Percentiles rank a stretch among this genome's conserved stretches.
Evolutionary conservation across 371 early-diverging fungal genomes (phyloP).

Genomic region (Spiromyces aspiralis): DNA sequence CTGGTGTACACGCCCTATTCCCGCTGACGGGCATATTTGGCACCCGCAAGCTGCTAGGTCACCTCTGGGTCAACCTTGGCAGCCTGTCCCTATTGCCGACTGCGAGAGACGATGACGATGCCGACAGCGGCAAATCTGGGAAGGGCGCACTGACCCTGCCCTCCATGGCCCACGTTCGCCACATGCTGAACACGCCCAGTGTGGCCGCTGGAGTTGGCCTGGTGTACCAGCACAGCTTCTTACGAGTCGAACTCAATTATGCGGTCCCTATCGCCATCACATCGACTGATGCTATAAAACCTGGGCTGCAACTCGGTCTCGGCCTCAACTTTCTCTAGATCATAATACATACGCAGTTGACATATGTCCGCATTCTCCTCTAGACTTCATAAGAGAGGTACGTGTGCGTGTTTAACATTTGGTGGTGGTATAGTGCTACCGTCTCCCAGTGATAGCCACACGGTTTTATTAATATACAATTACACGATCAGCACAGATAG

Average conservation of each 20-base stretch:
- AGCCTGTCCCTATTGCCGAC: constrained; percentile 33
- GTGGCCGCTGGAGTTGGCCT: constrained; percentile 60
- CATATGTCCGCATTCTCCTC: too few species aligned
- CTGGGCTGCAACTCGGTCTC: constrained; percentile 73
- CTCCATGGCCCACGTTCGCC: constrained; percentile 3
- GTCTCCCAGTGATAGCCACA: too few species aligned
- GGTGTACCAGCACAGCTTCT: constrained; percentile 67
- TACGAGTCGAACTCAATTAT: constrained; percentile 79
- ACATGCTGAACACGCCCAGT: constrained; percentile 34
- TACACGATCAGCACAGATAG: background rate
- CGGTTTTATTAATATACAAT: too few species aligned
- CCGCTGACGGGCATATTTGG: constrained; percentile 51
- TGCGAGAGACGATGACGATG: too few species aligned
- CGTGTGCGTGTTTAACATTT: too few species aligned
- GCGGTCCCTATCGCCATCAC: constrained; percentile 64
- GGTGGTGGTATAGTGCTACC: too few species aligned
- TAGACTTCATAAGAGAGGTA: too few species aligned
- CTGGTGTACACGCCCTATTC: constrained; percentile 60
- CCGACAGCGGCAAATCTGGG: constrained; percentile 22
- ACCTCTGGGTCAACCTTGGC: constrained; percentile 80
- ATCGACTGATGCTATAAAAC: constrained; percentile 49
- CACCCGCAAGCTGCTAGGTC: constrained; percentile 49
- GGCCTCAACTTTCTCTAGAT: constrained; percentile 67
- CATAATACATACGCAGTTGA: too few species aligned
- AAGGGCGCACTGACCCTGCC: background rate